A percentile compares a stretch with the other conserved stretches of the same genome.
These are phyloP conservation scores for Entoloma clypeatum DNA, from an alignment of 1,284 basidiomycete species.

Conservation along the genomic window DNA sequence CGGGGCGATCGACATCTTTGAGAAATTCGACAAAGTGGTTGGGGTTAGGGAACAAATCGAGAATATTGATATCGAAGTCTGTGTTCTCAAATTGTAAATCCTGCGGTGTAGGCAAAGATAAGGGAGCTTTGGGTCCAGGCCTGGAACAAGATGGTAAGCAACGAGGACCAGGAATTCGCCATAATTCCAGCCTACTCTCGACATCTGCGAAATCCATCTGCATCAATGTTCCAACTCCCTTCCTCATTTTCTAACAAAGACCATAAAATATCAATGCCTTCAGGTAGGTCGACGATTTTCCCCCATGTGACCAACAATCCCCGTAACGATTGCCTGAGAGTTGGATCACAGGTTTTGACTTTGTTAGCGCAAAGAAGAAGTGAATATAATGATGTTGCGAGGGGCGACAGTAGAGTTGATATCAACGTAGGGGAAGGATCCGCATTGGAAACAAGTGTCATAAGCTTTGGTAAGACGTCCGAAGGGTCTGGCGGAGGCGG, in stretches of 20 bases:
- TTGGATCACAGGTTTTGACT: constrained; percentile 57
- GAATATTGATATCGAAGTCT: constrained; percentile 50
- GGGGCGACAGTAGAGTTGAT: constrained; percentile 61
- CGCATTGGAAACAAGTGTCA: constrained; percentile 63
- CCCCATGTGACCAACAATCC: constrained; percentile 73
- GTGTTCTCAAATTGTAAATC: constrained; percentile 40
- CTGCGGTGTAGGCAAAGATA: constrained; percentile 50
- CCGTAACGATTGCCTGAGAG: constrained; percentile 51
- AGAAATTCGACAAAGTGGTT: constrained; percentile 61
- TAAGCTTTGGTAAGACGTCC: constrained; percentile 44
- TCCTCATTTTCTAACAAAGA: constrained; percentile 51
- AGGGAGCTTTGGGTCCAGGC: constrained; percentile 25
- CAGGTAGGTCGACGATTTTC: constrained; percentile 49
- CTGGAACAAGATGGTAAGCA: constrained; percentile 15
- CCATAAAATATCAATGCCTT: constrained; percentile 61
- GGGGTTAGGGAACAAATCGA: constrained; percentile 74
- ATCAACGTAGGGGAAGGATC: constrained; percentile 75
- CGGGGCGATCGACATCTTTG: constrained; percentile 59
- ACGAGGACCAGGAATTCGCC: neutral
- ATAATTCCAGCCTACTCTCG: constrained; percentile 35
- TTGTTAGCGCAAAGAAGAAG: constrained; percentile 53
- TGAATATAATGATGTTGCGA: constrained; percentile 65
- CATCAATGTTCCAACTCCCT: constrained; percentile 54
- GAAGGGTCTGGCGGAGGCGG: constrained; percentile 26
- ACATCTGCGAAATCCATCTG: constrained; percentile 44